phyloP scores from a whole-genome alignment of 139 green algal species.

The Chlorella sp. region DNA sequence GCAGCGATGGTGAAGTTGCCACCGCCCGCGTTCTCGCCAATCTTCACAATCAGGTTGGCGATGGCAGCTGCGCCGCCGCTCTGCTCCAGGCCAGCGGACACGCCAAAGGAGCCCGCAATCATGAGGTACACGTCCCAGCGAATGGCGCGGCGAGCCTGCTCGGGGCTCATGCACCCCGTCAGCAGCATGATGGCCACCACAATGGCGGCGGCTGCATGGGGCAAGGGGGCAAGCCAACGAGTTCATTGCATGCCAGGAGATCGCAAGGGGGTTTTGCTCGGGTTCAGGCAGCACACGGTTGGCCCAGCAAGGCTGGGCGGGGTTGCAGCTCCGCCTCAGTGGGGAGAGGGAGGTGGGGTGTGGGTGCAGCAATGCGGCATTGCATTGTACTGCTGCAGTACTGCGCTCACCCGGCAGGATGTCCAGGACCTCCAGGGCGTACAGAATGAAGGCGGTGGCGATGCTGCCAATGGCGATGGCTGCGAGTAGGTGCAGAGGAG shows the following conservation, averaged over 20 bases:
- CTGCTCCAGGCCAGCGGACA: slow-evolving; percentile 52
- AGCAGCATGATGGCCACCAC: slow-evolving; percentile 70
- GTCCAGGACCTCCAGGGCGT: slow-evolving; percentile 33
- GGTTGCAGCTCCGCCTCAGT: too few species aligned
- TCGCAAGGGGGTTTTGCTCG: too few species aligned
- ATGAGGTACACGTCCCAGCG: slow-evolving; percentile 68
- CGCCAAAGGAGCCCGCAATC: slow-evolving; percentile 64
- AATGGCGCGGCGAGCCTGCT: slow-evolving; percentile 60
- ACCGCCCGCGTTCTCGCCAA: slow-evolving; percentile 48
- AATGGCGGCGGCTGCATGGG: slow-evolving; percentile 45
- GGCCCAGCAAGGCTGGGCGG: too few species aligned
- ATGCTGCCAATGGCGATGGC: slow-evolving; percentile 42
- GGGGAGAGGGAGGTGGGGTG: too few species aligned
- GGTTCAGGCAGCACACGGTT: too few species aligned
- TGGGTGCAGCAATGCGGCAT: too few species aligned
- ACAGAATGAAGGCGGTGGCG: slow-evolving; percentile 48
- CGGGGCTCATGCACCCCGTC: slow-evolving; percentile 66
- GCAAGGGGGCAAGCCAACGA: too few species aligned
- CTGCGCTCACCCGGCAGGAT: slow-evolving; percentile 34
- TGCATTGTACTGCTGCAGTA: too few species aligned
- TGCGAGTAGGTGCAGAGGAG: too few species aligned
- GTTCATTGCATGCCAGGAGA: too few species aligned
- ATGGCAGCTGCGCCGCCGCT: slow-evolving; percentile 55
- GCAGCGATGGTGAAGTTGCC: slow-evolving; percentile 51
- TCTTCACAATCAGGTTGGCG: slow-evolving; percentile 51